Evolutionary conservation across 208 protist genomes (phyloP).

Genomic region (Trypanosoma scelopori): DNA sequence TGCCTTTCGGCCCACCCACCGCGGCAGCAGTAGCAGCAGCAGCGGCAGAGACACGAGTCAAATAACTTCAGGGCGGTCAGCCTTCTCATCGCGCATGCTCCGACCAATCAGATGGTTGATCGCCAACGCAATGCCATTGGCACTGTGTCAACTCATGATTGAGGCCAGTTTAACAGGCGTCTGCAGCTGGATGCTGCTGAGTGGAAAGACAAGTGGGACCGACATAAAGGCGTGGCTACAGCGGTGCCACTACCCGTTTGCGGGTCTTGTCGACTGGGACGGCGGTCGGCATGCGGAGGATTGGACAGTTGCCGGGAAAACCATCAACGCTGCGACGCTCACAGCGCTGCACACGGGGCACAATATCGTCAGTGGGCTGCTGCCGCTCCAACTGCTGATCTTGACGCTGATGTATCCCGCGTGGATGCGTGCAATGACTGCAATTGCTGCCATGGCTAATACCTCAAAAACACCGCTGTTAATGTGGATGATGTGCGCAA

Average conservation of each 20-base stretch:
- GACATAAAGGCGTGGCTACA: conserved; percentile 34
- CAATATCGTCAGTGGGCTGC: conserved; percentile 61
- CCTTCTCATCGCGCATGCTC: conserved; percentile 18
- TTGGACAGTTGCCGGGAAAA: conserved; percentile 36
- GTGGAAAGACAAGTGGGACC: conserved; percentile 26
- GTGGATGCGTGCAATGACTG: conserved; percentile 16
- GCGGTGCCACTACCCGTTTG: conserved; percentile 51
- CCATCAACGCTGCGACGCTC: conserved; percentile 53
- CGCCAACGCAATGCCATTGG: conserved; percentile 54
- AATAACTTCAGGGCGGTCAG: background rate
- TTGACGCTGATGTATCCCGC: conserved; percentile 45
- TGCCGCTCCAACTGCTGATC: conserved; percentile 62
- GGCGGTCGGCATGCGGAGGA: conserved; percentile 44
- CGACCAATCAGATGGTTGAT: conserved; percentile 46
- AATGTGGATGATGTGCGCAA: background rate
- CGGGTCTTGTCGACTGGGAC: conserved; percentile 46
- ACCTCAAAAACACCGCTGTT: background rate
- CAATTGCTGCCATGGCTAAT: too few relatives aligned
- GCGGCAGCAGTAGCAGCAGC: too few relatives aligned
- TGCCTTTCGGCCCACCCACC: background rate
- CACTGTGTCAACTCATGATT: conserved; percentile 67
- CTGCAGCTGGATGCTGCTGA: conserved; percentile 44
- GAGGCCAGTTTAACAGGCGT: conserved; percentile 46
- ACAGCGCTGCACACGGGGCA: conserved; percentile 64
- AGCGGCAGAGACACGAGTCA: background rate